Percentiles rank a stretch among this genome's conserved stretches.
phyloP scores from a whole-genome alignment of 768 basidiomycete genomes.

The Strobilomyces dryophilus region DNA sequence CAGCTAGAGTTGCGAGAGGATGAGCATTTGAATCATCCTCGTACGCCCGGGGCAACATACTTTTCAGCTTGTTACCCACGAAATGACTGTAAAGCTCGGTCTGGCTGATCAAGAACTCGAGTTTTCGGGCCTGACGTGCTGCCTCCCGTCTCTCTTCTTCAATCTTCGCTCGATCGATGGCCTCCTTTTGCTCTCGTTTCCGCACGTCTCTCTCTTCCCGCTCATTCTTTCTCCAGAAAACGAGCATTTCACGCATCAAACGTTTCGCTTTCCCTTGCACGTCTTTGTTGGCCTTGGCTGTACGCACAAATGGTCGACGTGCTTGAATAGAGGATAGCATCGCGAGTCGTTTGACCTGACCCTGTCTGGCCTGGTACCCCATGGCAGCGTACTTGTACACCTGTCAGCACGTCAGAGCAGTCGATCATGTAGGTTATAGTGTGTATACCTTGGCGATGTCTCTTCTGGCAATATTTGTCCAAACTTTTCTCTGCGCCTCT shows the following conservation, averaged over 20 bases:
- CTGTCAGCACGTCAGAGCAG: slow-evolving; percentile 34
- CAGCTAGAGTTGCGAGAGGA: slow-evolving; percentile 43
- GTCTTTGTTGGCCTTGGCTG: slow-evolving; percentile 77
- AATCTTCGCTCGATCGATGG: slow-evolving; percentile 77
- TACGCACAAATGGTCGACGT: slow-evolving; percentile 67
- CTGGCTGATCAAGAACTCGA: slow-evolving; percentile 98
- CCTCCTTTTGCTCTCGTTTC: slow-evolving; percentile 93
- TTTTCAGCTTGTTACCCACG: slow-evolving; percentile 94
- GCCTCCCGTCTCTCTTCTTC: slow-evolving; percentile 95
- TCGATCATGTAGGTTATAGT: background rate
- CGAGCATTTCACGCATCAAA: slow-evolving; percentile 92
- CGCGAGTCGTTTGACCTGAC: slow-evolving; percentile 73
- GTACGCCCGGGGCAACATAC: slow-evolving; percentile 39
- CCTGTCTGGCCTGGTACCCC: slow-evolving; percentile 61
- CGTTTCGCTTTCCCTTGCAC: slow-evolving; percentile 81
- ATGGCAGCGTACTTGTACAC: slow-evolving; percentile 75
- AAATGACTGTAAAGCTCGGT: slow-evolving; percentile 99
- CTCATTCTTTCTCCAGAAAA: slow-evolving; percentile 98
- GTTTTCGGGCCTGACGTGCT: slow-evolving; percentile 88
- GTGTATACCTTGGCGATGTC: slow-evolving; percentile 73
- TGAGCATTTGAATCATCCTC: slow-evolving; percentile 15
- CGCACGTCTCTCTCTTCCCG: slow-evolving; percentile 92
- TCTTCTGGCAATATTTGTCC: slow-evolving; percentile 81
- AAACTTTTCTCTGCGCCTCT: slow-evolving; percentile 83
- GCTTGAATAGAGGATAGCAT: slow-evolving; percentile 74